phyloP scores from a whole-genome alignment of 2,329 filamentous ascomycete species.

The Ophiostoma pallidulum region DNA sequence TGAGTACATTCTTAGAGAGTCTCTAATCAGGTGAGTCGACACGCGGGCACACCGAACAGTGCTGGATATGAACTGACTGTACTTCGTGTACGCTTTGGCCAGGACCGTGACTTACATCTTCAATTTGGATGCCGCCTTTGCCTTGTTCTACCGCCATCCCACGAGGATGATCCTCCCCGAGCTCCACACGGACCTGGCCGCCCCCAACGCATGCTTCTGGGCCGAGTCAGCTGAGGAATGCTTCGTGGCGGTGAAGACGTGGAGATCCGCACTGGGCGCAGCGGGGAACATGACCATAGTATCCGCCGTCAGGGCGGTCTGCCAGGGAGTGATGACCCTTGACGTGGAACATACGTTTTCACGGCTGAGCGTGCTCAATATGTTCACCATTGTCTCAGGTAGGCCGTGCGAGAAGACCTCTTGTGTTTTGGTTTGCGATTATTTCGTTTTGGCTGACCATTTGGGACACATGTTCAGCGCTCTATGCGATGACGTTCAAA shows the following conservation, averaged over 20 bases:
- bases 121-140: not conserved
- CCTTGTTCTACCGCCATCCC: constrained; percentile 1
- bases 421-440: no score
- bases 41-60: no score
- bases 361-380: not conserved
- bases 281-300: not conserved
- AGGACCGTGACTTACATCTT: constrained; percentile 4
- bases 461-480: no score
- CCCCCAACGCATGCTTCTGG: constrained; percentile 1
- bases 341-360: constrained; percentile 3
- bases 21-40: not conserved
- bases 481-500: constrained; percentile 3
- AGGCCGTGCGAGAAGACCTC: no score
- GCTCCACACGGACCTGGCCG: not conserved
- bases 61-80: no score
- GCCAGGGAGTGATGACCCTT: not conserved
- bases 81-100: no score
- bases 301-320: not conserved
- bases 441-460: no score
- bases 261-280: constrained; percentile 1
- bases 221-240: not conserved
- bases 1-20: constrained; percentile 5
- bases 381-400: constrained; percentile 7
- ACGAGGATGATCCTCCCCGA: constrained; percentile 1
- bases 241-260: not conserved